Evolutionary conservation across 2,329 filamentous ascomycete species (phyloP).

Genomic region (Calonectria honghensis): DNA sequence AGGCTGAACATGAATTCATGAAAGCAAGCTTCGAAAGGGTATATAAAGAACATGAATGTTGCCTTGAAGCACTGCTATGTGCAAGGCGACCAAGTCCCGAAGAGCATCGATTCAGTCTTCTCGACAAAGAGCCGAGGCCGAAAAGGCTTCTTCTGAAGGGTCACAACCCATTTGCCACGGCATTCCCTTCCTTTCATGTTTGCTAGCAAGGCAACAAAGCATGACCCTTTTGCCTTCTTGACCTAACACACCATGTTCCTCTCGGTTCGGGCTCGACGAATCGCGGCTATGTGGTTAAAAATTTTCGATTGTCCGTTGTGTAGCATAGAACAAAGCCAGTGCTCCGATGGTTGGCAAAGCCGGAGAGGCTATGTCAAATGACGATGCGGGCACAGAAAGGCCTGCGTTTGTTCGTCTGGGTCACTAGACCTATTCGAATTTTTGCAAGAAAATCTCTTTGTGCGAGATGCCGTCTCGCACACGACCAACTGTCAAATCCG

Average conservation of each 20-base stretch:
- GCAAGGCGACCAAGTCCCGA: not conserved
- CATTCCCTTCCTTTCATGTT: slow-evolving; percentile 12
- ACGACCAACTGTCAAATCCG: slow-evolving; percentile 20
- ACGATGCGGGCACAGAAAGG: not conserved
- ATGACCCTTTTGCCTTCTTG: not conserved
- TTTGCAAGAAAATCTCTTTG: slow-evolving; percentile 9
- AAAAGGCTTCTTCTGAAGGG: slow-evolving; percentile 6
- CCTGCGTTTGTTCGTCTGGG: slow-evolving; percentile 12
- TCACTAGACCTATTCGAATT: slow-evolving; percentile 12
- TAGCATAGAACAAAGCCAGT: slow-evolving; percentile 30
- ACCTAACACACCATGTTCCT: not conserved
- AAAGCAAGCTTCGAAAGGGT: slow-evolving; percentile 30
- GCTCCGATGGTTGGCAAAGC: slow-evolving; percentile 16
- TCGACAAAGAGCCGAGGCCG: slow-evolving; percentile 29
- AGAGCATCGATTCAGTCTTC: slow-evolving; percentile 32
- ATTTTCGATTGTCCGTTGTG: slow-evolving; percentile 10
- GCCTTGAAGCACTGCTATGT: slow-evolving; percentile 10
- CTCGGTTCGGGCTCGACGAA: slow-evolving; percentile 32
- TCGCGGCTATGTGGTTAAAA: not conserved
- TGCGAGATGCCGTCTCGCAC: not conserved
- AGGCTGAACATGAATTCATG: slow-evolving; percentile 27
- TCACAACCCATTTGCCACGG: not conserved
- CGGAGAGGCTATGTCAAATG: not conserved
- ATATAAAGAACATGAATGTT: slow-evolving; percentile 19
- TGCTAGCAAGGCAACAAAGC: slow-evolving; percentile 8